These are phyloP conservation scores for Debaryomycetaceae sp. DNA, from an alignment of 1,139 yeast species.

Conservation along the genomic window DNA sequence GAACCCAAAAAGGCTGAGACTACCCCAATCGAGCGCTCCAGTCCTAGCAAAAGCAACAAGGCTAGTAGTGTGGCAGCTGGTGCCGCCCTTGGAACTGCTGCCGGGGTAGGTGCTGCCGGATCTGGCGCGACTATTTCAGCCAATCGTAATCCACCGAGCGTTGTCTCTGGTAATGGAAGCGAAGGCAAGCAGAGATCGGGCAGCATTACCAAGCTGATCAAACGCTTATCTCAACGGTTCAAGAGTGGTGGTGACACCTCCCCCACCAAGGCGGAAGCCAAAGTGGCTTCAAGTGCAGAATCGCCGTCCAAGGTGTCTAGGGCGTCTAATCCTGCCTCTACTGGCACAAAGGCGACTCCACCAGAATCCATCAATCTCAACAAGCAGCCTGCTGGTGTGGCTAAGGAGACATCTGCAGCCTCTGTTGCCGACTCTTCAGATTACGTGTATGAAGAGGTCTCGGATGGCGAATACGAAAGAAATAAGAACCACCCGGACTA, in stretches of 20 bases:
- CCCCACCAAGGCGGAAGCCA: slow-evolving; percentile 10
- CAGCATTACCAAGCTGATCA: slow-evolving; percentile 19
- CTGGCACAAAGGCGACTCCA: not conserved
- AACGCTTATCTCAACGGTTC: slow-evolving; percentile 20
- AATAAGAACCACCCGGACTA: slow-evolving; percentile 47
- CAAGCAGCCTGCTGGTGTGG: slow-evolving; percentile 14
- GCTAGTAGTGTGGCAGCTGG: slow-evolving; percentile 10
- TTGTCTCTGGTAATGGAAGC: slow-evolving; percentile 1
- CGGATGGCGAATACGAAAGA: slow-evolving; percentile 42
- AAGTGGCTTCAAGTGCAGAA: too few relatives aligned
- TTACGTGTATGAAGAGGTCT: slow-evolving; percentile 45
- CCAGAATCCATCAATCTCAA: slow-evolving; percentile 5
- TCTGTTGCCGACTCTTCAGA: slow-evolving; percentile 8
- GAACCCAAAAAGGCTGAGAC: slow-evolving; percentile 8
- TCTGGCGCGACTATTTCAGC: slow-evolving; percentile 9
- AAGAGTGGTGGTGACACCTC: slow-evolving; percentile 10
- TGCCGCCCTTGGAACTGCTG: slow-evolving; percentile 11
- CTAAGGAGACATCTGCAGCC: slow-evolving; percentile 3
- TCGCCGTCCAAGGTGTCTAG: slow-evolving; percentile 9
- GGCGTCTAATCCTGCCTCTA: slow-evolving; percentile 11
- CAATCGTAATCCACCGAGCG: too few relatives aligned
- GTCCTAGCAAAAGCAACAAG: slow-evolving; percentile 8
- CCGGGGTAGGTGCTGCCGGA: slow-evolving; percentile 9
- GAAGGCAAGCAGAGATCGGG: slow-evolving; percentile 13
- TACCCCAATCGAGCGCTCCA: not conserved